These are phyloP conservation scores for Fraxinus cuspidata DNA, from an alignment of 257 asterid species.

Conservation along the genomic window DNA sequence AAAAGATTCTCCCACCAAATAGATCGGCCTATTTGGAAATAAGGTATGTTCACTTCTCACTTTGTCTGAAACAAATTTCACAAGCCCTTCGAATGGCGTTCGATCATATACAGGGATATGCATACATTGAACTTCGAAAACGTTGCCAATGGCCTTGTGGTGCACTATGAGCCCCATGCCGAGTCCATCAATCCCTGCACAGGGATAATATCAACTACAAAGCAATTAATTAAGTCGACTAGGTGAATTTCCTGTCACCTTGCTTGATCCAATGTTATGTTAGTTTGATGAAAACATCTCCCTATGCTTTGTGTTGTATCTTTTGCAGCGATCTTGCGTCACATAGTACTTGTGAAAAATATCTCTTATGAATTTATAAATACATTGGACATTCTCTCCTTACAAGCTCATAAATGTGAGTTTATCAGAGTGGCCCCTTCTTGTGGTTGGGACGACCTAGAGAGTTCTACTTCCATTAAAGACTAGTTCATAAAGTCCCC, in stretches of 20 bases:
- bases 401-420: no score
- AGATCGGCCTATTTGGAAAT: slow-evolving; percentile 47
- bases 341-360: no score
- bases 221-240: not conserved
- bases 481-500: no score
- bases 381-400: no score
- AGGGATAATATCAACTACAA: not conserved
- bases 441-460: no score
- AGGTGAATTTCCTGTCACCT: not conserved
- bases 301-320: no score
- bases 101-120: slow-evolving; percentile 54
- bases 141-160: slow-evolving; percentile 68
- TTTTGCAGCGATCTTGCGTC: no score
- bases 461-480: no score
- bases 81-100: slow-evolving; percentile 49
- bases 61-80: slow-evolving; percentile 40
- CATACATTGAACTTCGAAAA: slow-evolving; percentile 55
- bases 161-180: slow-evolving; percentile 64
- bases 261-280: not conserved
- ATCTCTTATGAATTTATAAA: not conserved
- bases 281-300: no score
- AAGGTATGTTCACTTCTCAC: slow-evolving; percentile 40
- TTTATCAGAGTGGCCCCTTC: no score
- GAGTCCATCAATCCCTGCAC: slow-evolving; percentile 62
- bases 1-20: slow-evolving; percentile 56